These are phyloP conservation scores for Trichophyton verrucosum DNA, from an alignment of 2,329 filamentous ascomycete species.

Conservation along the genomic window DNA sequence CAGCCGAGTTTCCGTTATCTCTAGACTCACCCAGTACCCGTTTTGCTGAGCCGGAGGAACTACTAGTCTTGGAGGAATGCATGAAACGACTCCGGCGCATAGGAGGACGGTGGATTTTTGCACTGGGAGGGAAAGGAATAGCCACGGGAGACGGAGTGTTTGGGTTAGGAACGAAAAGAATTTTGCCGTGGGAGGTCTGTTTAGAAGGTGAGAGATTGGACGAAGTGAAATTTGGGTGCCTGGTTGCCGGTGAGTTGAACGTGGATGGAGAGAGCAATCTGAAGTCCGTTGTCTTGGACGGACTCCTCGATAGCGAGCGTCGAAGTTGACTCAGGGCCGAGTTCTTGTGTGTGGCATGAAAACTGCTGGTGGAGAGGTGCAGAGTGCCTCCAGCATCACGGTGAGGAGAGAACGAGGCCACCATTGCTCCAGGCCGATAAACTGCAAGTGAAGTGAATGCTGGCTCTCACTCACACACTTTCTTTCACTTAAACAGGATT, in stretches of 20 bases:
- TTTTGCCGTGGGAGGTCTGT: constrained; percentile 40
- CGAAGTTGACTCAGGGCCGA: constrained; percentile 71
- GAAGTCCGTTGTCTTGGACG: constrained; percentile 65
- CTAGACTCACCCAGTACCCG: constrained; percentile 58
- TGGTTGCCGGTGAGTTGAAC: constrained; percentile 40
- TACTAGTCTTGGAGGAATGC: constrained; percentile 45
- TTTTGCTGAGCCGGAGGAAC: constrained; percentile 69
- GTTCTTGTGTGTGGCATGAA: constrained; percentile 69
- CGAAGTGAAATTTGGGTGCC: constrained; percentile 34
- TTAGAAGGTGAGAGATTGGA: constrained; percentile 49
- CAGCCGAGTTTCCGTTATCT: constrained; percentile 57
- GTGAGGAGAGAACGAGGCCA: constrained; percentile 38
- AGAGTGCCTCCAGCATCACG: constrained; percentile 57
- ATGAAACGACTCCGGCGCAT: constrained; percentile 29
- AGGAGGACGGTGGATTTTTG: constrained; percentile 43
- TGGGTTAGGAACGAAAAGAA: constrained; percentile 37
- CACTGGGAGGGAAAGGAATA: constrained; percentile 53
- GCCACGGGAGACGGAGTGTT: constrained; percentile 40
- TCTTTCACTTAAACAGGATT: neutral
- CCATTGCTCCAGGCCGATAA: constrained; percentile 22
- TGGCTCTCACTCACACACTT: too few relatives aligned
- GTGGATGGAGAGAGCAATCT: constrained; percentile 45
- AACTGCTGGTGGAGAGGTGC: constrained; percentile 72
- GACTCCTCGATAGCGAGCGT: constrained; percentile 83
- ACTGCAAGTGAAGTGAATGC: neutral